Base-by-base conservation (phyloP, 805 yeast species). In the Metschnikowia koreensis region DNA sequence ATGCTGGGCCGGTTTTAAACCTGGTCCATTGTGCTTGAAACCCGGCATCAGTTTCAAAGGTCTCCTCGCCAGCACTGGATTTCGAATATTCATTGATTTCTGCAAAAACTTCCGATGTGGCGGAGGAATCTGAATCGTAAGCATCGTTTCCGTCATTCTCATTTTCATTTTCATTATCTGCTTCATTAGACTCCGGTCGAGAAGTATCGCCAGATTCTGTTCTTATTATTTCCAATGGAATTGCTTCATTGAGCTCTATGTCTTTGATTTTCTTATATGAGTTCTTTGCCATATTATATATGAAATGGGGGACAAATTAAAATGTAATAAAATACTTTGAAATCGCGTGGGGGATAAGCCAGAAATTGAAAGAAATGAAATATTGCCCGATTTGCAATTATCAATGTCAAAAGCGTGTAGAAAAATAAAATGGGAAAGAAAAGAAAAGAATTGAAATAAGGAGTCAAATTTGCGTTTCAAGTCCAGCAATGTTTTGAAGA, bases 61-160 rank as follows among this genome's bases (percentile, higher is more conserved):
- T 36, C 6, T 52, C 51, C 36, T 57, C 54, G 13, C 46, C 46
- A 3, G 57, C 58, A 11, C 51, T 57, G 48, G 63, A 63, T 13
- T 50, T 45, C 13, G 48, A 44, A 16, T 62, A 55, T 9, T 56
- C 58, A 41, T 65, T 66, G 13, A 74, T 65, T 13, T 60, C 63
- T n/a, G 65, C 66, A 48, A 74, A 67, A 6, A 71, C 29, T 8
- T 40, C 56, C 0, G 77, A 73, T 5, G 66, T 54, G 44, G 31
- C 49, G 1, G 59, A 54, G 11, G 46, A 17, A 26, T 46, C 51
- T 1, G 59, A 41, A 13, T 45, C 52, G 15, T 40, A 6, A 3
- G 13, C 48, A 22, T 28, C 34, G 16, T 41, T 12, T 15, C 28
- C 45, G 16, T 15, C 11, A 28, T 41, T n/a, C n/a, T 17, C 36